Conservation (phyloP, 2,329 filamentous ascomycete genomes). For the Calonectria pteridis region DNA sequence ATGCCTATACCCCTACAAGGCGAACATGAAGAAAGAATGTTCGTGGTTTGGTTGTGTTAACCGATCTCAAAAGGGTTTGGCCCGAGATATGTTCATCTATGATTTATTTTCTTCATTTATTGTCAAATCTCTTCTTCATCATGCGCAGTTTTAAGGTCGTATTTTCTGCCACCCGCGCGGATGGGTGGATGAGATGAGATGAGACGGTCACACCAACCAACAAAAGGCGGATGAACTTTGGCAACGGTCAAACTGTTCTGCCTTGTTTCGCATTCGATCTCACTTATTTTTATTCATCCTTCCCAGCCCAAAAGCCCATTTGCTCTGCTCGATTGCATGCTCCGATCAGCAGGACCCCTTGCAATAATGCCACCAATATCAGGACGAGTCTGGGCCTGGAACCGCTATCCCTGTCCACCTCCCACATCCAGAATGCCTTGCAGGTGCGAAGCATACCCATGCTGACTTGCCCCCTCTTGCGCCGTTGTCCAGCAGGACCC, state of each 20-base stretch:
- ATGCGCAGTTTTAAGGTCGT: neutral
- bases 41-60: neutral
- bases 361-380: neutral
- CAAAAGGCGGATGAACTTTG: conserved; percentile 6
- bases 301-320: neutral
- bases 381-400: neutral
- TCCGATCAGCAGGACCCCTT: neutral
- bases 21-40: neutral
- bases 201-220: conserved; percentile 22
- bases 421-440: conserved; percentile 15
- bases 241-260: neutral
- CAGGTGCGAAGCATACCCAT: neutral
- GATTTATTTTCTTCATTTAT: neutral
- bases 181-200: conserved; percentile 27
- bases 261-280: neutral
- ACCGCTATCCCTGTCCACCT: neutral
- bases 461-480: neutral
- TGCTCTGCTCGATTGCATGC: neutral
- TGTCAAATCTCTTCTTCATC: neutral
- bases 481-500: neutral
- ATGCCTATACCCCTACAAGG: neutral
- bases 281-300: neutral
- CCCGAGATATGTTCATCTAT: neutral
- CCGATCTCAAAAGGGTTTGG: neutral
- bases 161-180: neutral